Conservation (phyloP, 768 basidiomycete species). For the Lactarius hatsudake region DNA sequence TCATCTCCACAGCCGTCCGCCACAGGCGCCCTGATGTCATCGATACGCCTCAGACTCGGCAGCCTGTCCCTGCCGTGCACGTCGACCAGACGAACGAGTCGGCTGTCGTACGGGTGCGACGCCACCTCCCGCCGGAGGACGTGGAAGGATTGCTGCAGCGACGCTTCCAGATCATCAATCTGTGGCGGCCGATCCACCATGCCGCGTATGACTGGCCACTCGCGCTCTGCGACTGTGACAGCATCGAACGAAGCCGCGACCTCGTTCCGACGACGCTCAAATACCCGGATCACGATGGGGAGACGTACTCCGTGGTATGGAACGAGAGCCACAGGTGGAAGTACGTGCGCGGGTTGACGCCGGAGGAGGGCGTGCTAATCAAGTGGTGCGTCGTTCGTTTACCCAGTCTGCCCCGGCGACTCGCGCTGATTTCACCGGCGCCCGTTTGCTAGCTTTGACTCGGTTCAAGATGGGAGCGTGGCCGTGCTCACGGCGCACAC, state of each 20-base stretch:
- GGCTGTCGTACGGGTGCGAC: conserved; percentile 42
- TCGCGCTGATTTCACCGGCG: conserved; percentile 5
- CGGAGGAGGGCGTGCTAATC: conserved; percentile 48
- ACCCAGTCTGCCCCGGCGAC: not conserved
- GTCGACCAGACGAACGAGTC: conserved; percentile 46
- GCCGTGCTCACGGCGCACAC: conserved; percentile 61
- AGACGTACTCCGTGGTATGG: conserved; percentile 41
- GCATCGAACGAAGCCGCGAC: conserved; percentile 40
- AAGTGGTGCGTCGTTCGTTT: conserved; percentile 39
- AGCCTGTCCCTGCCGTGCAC: conserved; percentile 43
- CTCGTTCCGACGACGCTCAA: conserved; percentile 38
- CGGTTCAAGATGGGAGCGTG: conserved; percentile 41
- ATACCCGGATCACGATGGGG: conserved; percentile 45
- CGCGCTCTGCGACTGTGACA: conserved; percentile 47
- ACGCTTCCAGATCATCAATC: conserved; percentile 53
- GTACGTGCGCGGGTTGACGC: conserved; percentile 43
- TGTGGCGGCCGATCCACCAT: conserved; percentile 52
- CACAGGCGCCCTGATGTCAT: conserved; percentile 39
- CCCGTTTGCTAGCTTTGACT: conserved; percentile 35
- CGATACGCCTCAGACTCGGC: conserved; percentile 41
- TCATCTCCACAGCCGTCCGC: conserved; percentile 39
- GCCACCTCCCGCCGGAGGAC: conserved; percentile 43
- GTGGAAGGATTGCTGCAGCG: conserved; percentile 38
- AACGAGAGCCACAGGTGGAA: conserved; percentile 45
- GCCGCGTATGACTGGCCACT: conserved; percentile 49